Percentiles rank a stretch among this genome's conserved stretches.
phyloP scores from a whole-genome alignment of 352 stramenopile genomes.

The Blastocystis sp. region DNA sequence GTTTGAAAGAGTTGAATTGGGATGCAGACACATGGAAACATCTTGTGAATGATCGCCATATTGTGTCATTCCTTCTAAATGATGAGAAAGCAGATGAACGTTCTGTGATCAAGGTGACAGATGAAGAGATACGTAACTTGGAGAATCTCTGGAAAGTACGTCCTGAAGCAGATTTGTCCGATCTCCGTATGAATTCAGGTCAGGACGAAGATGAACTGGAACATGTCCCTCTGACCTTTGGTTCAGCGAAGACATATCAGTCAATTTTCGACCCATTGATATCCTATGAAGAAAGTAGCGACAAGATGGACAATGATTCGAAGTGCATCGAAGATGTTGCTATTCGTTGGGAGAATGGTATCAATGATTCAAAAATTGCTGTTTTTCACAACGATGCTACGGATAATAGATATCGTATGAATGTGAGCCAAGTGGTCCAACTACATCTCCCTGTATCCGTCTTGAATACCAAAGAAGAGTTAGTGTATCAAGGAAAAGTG shows the following conservation, averaged over 20 bases:
- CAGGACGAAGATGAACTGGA: slow-evolving; percentile 81
- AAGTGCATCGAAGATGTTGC: slow-evolving; percentile 78
- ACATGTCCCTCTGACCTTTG: slow-evolving; percentile 81
- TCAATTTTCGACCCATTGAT: slow-evolving; percentile 97
- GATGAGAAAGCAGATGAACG: slow-evolving; percentile 82
- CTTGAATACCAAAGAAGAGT: slow-evolving; percentile 19
- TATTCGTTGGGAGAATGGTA: slow-evolving; percentile 73
- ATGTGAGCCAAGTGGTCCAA: slow-evolving; percentile 78
- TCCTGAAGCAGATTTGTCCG: slow-evolving; percentile 88
- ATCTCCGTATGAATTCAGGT: slow-evolving; percentile 84
- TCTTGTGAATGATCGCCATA: slow-evolving; percentile 92
- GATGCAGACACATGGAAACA: slow-evolving; percentile 95
- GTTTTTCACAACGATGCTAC: slow-evolving; percentile 22
- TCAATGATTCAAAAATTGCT: slow-evolving; percentile 73
- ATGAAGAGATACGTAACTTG: slow-evolving; percentile 81
- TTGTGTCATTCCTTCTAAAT: slow-evolving; percentile 90
- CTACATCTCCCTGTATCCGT: background rate
- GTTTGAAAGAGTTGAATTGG: slow-evolving; percentile 98
- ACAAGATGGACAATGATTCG: slow-evolving; percentile 54
- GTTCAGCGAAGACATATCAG: slow-evolving; percentile 98
- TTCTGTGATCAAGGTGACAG: slow-evolving; percentile 88
- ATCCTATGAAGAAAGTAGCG: slow-evolving; percentile 87
- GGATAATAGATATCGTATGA: slow-evolving; percentile 74
- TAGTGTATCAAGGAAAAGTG: slow-evolving; percentile 69
- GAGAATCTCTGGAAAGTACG: slow-evolving; percentile 94